Percentiles rank a stretch among this genome's conserved stretches.
These are phyloP conservation scores for Rhododendron mucronatum DNA, from an alignment of 148 eudicot genomes.

Conservation along the genomic window DNA sequence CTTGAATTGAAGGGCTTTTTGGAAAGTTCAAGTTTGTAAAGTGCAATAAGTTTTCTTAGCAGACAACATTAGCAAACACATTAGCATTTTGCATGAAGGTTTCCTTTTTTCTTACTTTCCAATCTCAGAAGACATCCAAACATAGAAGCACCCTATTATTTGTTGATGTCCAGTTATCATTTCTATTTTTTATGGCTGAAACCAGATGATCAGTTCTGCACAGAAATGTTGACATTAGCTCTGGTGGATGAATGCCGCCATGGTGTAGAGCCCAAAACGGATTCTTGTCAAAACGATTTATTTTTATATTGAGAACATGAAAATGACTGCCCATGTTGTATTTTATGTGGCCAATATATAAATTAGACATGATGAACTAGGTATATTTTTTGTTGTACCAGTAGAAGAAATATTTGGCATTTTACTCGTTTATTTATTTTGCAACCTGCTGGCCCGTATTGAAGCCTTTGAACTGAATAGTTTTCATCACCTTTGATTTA, in stretches of 20 bases:
- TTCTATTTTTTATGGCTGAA: conserved; percentile 56
- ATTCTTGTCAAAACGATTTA: conserved; percentile 4
- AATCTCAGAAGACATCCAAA: background rate
- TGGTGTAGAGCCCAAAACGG: conserved; percentile 29
- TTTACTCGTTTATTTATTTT: background rate
- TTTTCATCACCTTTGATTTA: background rate
- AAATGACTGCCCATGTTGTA: background rate
- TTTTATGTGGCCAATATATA: background rate
- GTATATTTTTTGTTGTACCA: background rate
- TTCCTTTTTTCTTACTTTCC: background rate
- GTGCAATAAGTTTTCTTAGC: background rate
- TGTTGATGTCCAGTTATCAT: background rate
- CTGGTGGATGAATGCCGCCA: conserved; percentile 56
- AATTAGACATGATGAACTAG: background rate
- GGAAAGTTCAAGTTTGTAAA: background rate
- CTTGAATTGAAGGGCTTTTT: background rate
- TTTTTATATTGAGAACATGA: background rate
- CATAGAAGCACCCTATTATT: background rate
- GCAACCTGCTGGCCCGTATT: background rate
- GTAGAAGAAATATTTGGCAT: background rate
- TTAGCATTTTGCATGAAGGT: background rate
- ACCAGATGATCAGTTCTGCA: conserved; percentile 83
- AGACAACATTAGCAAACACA: background rate
- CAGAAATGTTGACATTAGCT: conserved; percentile 81
- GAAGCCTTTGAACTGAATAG: background rate